These are phyloP conservation scores for Seiridium cupressi DNA, from an alignment of 2,329 filamentous ascomycete species.

Conservation along the genomic window DNA sequence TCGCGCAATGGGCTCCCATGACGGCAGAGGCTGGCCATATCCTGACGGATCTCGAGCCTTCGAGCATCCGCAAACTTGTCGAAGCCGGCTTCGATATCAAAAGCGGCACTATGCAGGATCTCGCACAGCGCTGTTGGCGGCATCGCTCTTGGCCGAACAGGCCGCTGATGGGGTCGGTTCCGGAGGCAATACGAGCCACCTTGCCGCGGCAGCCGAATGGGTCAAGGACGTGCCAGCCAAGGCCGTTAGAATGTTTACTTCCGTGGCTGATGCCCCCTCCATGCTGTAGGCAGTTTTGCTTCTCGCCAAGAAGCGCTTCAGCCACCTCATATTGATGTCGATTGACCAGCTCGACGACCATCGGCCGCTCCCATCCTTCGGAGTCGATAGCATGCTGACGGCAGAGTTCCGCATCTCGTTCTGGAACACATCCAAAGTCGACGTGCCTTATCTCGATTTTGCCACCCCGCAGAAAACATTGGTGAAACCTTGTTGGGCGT, in stretches of 20 bases:
- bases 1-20: slow-evolving; percentile 9
- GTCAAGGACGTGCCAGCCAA: background rate
- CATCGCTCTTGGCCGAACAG: slow-evolving; percentile 5
- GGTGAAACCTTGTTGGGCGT: background rate
- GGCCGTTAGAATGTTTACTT: slow-evolving; percentile 9
- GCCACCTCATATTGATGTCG: slow-evolving; percentile 12
- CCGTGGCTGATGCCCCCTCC: slow-evolving; percentile 13
- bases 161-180: background rate
- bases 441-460: slow-evolving; percentile 28
- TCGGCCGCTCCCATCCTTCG: slow-evolving; percentile 19
- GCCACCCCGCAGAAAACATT: slow-evolving; percentile 5
- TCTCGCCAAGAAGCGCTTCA: slow-evolving; percentile 11
- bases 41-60: slow-evolving; percentile 23
- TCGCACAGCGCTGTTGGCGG: slow-evolving; percentile 7
- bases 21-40: slow-evolving; percentile 33
- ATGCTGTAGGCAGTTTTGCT: slow-evolving; percentile 13
- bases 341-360: slow-evolving; percentile 12
- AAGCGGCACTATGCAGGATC: slow-evolving; percentile 9
- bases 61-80: background rate
- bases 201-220: background rate
- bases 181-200: background rate
- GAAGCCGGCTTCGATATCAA: slow-evolving; percentile 16
- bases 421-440: slow-evolving; percentile 26
- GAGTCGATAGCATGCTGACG: slow-evolving; percentile 34
- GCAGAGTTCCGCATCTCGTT: slow-evolving; percentile 33